phyloP scores from a whole-genome alignment of 2,329 filamentous ascomycete genomes.

The Aspergillus ruber region DNA sequence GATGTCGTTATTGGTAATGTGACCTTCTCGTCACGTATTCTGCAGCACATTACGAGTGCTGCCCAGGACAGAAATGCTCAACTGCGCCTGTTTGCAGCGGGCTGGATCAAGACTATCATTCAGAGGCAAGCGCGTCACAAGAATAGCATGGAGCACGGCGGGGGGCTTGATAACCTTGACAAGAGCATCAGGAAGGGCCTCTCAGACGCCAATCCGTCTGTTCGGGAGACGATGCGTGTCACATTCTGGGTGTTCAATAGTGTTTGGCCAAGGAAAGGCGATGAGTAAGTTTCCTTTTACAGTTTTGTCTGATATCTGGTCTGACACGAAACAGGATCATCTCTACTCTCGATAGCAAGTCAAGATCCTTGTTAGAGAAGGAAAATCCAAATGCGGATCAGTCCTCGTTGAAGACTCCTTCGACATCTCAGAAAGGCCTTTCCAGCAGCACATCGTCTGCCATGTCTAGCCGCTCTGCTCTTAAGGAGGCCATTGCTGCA shows the following conservation, averaged over 20 bases:
- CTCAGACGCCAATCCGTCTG: constrained; percentile 81
- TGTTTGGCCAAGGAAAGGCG: constrained; percentile 71
- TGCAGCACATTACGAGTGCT: constrained; percentile 78
- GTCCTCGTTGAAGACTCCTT: constrained; percentile 9
- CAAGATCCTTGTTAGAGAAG: constrained; percentile 73
- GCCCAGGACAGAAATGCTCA: constrained; percentile 92
- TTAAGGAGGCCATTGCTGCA: constrained; percentile 78
- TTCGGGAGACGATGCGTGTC: constrained; percentile 76
- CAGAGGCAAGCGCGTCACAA: constrained; percentile 71
- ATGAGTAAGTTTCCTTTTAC: constrained; percentile 51
- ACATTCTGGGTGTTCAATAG: constrained; percentile 80
- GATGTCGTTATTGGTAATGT: constrained; percentile 72
- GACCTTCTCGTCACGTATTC: constrained; percentile 70
- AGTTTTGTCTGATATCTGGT: constrained; percentile 11
- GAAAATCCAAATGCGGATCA: constrained; percentile 58
- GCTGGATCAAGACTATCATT: constrained; percentile 79
- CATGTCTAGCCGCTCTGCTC: constrained; percentile 42
- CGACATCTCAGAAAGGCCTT: constrained; percentile 12
- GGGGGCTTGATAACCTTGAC: constrained; percentile 74
- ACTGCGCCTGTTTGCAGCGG: constrained; percentile 68
- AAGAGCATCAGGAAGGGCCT: constrained; percentile 86
- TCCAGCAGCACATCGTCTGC: constrained; percentile 12
- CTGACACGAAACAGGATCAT: constrained; percentile 57
- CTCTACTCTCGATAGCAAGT: constrained; percentile 67
- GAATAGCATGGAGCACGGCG: constrained; percentile 73